phyloP scores from a whole-genome alignment of 2,329 filamentous ascomycete species.

The Sporothrix brunneoviolacea region DNA sequence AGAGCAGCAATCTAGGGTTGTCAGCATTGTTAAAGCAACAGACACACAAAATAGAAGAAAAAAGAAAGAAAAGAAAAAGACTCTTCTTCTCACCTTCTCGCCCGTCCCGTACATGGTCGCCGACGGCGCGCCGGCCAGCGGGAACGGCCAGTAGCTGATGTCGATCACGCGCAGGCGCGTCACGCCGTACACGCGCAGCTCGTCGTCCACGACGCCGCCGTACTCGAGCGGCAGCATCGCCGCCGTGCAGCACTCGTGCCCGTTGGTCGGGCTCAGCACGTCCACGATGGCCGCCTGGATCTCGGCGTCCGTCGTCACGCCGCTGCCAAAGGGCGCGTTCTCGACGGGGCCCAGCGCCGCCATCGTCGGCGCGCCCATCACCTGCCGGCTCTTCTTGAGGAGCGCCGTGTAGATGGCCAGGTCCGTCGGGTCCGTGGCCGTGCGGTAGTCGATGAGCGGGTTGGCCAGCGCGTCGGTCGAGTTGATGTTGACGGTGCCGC shows the following conservation, averaged over 20 bases:
- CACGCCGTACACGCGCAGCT: constrained; percentile 14
- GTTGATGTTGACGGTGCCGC: constrained; percentile 33
- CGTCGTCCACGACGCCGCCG: constrained; percentile 14
- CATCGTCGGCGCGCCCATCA: constrained; percentile 27
- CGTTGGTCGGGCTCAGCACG: constrained; percentile 19
- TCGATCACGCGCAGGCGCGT: constrained; percentile 15
- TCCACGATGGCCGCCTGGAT: constrained; percentile 20
- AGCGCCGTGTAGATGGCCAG: constrained; percentile 28
- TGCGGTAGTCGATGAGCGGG: constrained; percentile 33
- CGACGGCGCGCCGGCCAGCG: constrained; percentile 19
- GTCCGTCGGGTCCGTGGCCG: constrained; percentile 32
- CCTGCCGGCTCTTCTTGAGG: constrained; percentile 27
- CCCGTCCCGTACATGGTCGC: constrained; percentile 20
- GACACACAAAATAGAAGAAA: too few species aligned
- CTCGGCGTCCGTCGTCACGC: constrained; percentile 22
- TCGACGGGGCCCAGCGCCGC: constrained; percentile 25
- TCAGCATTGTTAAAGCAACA: too few species aligned
- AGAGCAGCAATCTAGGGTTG: constrained; percentile 21
- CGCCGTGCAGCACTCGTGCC: constrained; percentile 26
- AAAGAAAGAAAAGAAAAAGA: too few species aligned
- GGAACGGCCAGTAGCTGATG: constrained; percentile 19
- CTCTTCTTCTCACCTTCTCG: too few species aligned
- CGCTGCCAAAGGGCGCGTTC: constrained; percentile 22
- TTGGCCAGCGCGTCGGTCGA: constrained; percentile 26
- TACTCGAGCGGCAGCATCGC: constrained; percentile 18